Base-by-base conservation (phyloP, 176 grass and related monocot genomes). In the Bonia amplexicaulis region DNA sequence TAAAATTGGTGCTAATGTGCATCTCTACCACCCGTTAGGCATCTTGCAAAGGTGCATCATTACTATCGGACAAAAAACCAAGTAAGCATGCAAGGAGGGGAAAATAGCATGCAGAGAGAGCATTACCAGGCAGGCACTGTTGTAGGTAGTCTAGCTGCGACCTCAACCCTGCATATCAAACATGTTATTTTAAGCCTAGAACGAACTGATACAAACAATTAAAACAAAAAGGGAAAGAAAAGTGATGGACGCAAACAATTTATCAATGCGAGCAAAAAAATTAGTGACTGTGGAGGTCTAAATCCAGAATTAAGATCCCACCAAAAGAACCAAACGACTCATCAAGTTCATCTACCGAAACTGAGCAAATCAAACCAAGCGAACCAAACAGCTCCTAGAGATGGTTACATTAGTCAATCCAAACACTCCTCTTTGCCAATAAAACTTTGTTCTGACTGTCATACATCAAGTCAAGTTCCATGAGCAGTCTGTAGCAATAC, bases 101-200 rank as follows among this genome's bases (percentile, higher is more conserved):
- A 14, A 46, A 25, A 49, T 33, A 70, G 16, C 27, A 16, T 67
- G 66, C 20, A 57, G 53, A 67, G 19, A 64, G 45, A 52, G 16
- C 37, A 73, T 76, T 86, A 98, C 96, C 96, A 39, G 93, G 91
- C 49, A 98, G 93, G 74, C 93, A 98, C 74, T 94, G 96, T 76
- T 98, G 91, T 59, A 98, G 66, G 66, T 92, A 95, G 85, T 98
- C 96, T 76, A 95, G 78, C 79, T 98, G 96, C 88, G 88, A 94
- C 61, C 92, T 95, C 90, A 98, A 92, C 22, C 96, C 96, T 98
- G 74, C 67, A 90, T 54, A 69, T 48, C 52, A 78, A 73, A 87
- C n/a, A 19, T n/a, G 14, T 73, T 76, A 82, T 78, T 83, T 83
- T 48, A 41, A 74, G 20, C 10, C 39, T 49, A 82, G 26, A 76